These are phyloP conservation scores for Wallacemonas sp. DNA, from an alignment of 208 protist genomes.

Conservation along the genomic window DNA sequence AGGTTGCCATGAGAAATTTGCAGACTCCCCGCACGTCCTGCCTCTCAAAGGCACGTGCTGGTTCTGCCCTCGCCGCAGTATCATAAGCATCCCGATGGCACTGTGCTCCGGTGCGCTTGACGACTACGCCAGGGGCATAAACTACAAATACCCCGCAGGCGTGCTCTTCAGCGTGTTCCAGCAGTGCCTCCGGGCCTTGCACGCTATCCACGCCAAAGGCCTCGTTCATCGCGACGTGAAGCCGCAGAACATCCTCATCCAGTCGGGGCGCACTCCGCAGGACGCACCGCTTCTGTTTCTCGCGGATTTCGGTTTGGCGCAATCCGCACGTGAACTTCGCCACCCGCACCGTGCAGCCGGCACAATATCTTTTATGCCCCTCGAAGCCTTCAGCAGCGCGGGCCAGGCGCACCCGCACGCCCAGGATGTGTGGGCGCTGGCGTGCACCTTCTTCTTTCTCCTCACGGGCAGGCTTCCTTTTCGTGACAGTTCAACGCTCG, in stretches of 20 bases:
- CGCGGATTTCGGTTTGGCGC: constrained; percentile 11
- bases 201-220: neutral
- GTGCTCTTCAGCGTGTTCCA: constrained; percentile 7
- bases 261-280: neutral
- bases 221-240: constrained; percentile 19
- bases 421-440: constrained; percentile 45
- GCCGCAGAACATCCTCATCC: constrained; percentile 12
- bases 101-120: constrained; percentile 7
- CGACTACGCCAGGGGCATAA: neutral
- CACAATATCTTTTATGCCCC: constrained; percentile 11
- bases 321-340: neutral
- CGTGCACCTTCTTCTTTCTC: constrained; percentile 34
- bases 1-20: neutral
- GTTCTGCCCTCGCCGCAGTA: constrained; percentile 4
- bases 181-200: constrained; percentile 11
- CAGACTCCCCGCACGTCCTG: constrained; percentile 6
- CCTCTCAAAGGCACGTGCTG: constrained; percentile 5
- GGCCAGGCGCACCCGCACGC: neutral
- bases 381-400: neutral
- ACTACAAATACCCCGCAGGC: neutral
- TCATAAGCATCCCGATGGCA: constrained; percentile 11
- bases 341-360: neutral
- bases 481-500: constrained; percentile 16
- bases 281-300: neutral
- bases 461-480: constrained; percentile 43